phyloP scores from a whole-genome alignment of 108 stramenopile genomes.

The Conticribra guillardii region DNA sequence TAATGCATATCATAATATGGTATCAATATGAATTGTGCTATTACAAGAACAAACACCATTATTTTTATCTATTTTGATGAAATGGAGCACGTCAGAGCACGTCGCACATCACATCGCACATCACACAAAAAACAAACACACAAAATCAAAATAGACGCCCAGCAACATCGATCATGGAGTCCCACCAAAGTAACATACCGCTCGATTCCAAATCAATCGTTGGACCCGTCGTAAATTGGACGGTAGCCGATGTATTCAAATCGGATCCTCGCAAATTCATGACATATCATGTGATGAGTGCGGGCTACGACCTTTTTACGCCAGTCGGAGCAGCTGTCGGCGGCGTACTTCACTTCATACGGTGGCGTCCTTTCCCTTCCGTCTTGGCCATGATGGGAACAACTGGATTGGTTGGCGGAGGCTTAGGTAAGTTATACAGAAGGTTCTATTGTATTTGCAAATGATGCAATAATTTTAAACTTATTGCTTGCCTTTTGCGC shows the following conservation, averaged over 20 bases:
- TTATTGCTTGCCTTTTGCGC: not conserved
- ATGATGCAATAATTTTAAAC: not conserved
- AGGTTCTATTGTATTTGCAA: not conserved
- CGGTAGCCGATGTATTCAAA: constrained; percentile 23
- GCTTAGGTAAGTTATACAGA: constrained; percentile 9
- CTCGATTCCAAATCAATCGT: constrained; percentile 2
- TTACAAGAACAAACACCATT: too few species aligned
- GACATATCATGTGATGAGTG: constrained; percentile 34
- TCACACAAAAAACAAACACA: too few species aligned
- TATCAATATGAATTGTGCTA: too few species aligned
- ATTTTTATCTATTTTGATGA: too few species aligned
- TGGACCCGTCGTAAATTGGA: constrained; percentile 22
- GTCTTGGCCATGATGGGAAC: constrained; percentile 22
- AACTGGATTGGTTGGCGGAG: constrained; percentile 25
- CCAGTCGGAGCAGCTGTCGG: constrained; percentile 30
- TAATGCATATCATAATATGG: too few species aligned
- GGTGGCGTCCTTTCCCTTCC: constrained; percentile 16
- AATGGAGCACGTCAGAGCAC: too few species aligned
- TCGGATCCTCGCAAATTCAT: constrained; percentile 16
- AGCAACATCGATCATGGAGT: too few species aligned
- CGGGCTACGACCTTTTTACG: constrained; percentile 32
- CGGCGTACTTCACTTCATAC: constrained; percentile 1
- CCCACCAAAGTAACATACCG: too few species aligned
- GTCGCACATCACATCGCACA: too few species aligned
- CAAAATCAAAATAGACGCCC: too few species aligned